phyloP scores from a whole-genome alignment of 257 asterid species.

The Solanum piurae region DNA sequence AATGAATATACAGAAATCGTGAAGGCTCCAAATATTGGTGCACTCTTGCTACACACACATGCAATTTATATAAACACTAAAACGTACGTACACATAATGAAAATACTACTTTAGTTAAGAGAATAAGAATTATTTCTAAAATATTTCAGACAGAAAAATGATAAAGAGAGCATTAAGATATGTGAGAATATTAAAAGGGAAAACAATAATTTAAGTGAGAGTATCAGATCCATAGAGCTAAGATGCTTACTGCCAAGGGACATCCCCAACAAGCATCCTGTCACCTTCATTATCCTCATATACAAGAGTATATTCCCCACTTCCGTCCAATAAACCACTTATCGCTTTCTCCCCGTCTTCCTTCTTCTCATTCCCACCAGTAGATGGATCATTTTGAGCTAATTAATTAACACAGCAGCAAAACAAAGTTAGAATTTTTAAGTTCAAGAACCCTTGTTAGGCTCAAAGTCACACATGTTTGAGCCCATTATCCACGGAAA shows the following conservation, averaged over 20 bases:
- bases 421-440: background rate
- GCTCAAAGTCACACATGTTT: background rate
- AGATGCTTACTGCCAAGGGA: slow-evolving; percentile 95
- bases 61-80: background rate
- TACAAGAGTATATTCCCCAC: slow-evolving; percentile 90
- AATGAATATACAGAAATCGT: background rate
- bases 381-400: slow-evolving; percentile 54
- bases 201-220: slow-evolving; percentile 2
- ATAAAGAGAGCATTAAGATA: background rate
- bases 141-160: background rate
- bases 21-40: background rate
- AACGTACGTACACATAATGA: background rate
- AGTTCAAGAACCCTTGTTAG: background rate
- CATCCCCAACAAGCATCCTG: slow-evolving; percentile 98
- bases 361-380: slow-evolving; percentile 24
- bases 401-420: background rate
- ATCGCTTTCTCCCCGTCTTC: slow-evolving; percentile 32
- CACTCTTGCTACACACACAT: background rate
- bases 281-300: slow-evolving; percentile 98
- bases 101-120: background rate
- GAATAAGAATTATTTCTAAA: background rate
- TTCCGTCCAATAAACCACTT: slow-evolving; percentile 65
- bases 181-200: slow-evolving; percentile 7
- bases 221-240: slow-evolving; percentile 17
- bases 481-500: background rate